Base-by-base conservation (phyloP, 148 eudicot species). In the Camellia lanceoleosa region DNA sequence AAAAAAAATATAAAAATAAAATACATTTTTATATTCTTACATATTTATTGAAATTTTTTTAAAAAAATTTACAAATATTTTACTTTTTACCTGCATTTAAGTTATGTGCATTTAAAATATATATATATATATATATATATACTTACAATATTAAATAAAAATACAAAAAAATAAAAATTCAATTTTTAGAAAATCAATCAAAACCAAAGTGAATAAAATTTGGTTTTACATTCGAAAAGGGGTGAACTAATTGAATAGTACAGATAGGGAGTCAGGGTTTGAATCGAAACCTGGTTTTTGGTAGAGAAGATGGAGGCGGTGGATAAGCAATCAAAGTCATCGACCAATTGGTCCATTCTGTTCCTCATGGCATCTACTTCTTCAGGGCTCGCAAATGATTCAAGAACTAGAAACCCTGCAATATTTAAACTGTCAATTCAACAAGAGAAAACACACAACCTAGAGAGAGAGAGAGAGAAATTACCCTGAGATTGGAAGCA, bases 301-400 rank as follows among this genome's bases (percentile, higher is more conserved):
- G 98, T 95, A 62, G 97, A 93, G 82, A 95, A 95, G 47, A 95
- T 88, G 62, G 89, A 84, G 74, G 92, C 86, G 63, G 84, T 80
- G 66, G 87, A 77, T 60, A 92, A 88, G 71, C 84, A 86, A 86
- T 91, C 94, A 77, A 91, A 94, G 5, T 85, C 86, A 72, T 89
- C 87, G 56, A 94, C 94, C 84, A 94, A 86, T 30, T 83, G 70
- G 3, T 88, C 92, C 93, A 95, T 91, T 75, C 89, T 84, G 52
- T 74, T 83, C 80, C 97, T 91, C 89, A 95, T 85, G 14, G 88
- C 82, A 14, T 79, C 79, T 12, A 93, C 72, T 78, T 95, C 94
- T 16, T 88, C 88, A 59, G 80, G 80, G 76, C 87, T 87, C 23
- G 96, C 73, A 82, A 90, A 94, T 43, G 98, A 91, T 23, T 94